Percentiles rank a stretch among this genome's conserved stretches.
phyloP scores from a whole-genome alignment of 225 moss, liverwort and hornwort genomes.

The Bryoerythrophyllum caledonicum region DNA sequence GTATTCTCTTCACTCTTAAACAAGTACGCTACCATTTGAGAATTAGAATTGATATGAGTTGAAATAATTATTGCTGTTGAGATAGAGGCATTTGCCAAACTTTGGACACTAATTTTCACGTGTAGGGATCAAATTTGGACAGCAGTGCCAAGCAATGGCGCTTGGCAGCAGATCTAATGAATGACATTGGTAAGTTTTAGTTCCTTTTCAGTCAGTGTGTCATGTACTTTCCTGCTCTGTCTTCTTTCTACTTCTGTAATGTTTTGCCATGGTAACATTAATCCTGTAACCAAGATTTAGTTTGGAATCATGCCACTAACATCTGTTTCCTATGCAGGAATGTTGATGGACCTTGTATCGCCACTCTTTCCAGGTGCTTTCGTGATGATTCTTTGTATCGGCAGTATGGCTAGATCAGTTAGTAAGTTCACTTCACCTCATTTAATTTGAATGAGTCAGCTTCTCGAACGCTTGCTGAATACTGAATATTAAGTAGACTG shows the following conservation, averaged over 20 bases:
- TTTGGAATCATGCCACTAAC: constrained; percentile 6
- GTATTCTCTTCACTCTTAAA: constrained; percentile 90
- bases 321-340: constrained; percentile 58
- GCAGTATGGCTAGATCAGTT: constrained; percentile 97
- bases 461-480: constrained; percentile 2
- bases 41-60: constrained; percentile 27
- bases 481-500: constrained; percentile 12
- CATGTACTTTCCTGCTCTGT: neutral
- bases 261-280: constrained; percentile 11
- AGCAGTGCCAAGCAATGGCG: constrained; percentile 99
- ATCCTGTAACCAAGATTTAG: neutral
- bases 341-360: constrained; percentile 98
- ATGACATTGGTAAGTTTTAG: constrained; percentile 76
- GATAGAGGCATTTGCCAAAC: constrained; percentile 1
- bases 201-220: constrained; percentile 6
- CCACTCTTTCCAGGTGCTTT: constrained; percentile 95
- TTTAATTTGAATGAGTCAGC: neutral
- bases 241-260: constrained; percentile 7
- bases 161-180: constrained; percentile 89
- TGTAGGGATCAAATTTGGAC: constrained; percentile 90
- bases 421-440: constrained; percentile 61
- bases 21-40: constrained; percentile 56
- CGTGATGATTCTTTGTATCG: constrained; percentile 81
- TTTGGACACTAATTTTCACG: constrained; percentile 5
- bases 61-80: constrained; percentile 6